Evolutionary conservation across 192 early-diverging fungal species (phyloP).

Genomic region (Mycoemilia scoparia): DNA sequence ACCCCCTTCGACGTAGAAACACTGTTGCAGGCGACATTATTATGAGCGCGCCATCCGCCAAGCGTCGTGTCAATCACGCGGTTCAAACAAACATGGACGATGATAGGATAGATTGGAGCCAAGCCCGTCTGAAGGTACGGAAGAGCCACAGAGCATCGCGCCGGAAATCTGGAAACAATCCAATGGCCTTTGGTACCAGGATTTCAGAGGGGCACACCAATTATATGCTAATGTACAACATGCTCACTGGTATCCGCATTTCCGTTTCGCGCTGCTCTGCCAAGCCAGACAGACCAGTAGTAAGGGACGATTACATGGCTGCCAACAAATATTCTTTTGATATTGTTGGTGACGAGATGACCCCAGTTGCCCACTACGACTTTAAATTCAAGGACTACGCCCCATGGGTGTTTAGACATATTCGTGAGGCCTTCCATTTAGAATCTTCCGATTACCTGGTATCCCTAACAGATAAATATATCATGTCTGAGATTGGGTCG

Average conservation of each 20-base stretch:
- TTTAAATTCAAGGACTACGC: conserved; percentile 99
- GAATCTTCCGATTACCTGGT: conserved; percentile 86
- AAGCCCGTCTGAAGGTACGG: conserved; percentile 14
- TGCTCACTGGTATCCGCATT: conserved; percentile 91
- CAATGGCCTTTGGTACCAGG: conserved; percentile 46
- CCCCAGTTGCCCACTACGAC: conserved; percentile 86
- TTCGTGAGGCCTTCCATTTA: conserved; percentile 74
- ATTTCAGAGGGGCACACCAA: conserved; percentile 90
- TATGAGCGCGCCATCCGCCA: background rate
- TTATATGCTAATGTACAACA: conserved; percentile 96
- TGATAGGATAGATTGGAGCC: conserved; percentile 13
- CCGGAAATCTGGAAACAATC: conserved; percentile 9
- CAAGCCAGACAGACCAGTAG: conserved; percentile 55
- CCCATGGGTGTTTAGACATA: conserved; percentile 86
- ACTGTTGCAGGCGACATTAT: conserved; percentile 27
- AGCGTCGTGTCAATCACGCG: conserved; percentile 5
- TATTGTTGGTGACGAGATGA: conserved; percentile 84
- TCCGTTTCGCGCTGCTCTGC: conserved; percentile 73
- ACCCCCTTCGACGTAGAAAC: conserved; percentile 23
- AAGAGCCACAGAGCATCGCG: conserved; percentile 15
- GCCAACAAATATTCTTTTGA: conserved; percentile 94
- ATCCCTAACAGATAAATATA: conserved; percentile 90
- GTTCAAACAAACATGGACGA: conserved; percentile 17
- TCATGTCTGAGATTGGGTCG: conserved; percentile 82
- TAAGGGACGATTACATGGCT: conserved; percentile 62